phyloP scores from a whole-genome alignment of 805 yeast genomes.

The Wickerhamiella occidentalis region DNA sequence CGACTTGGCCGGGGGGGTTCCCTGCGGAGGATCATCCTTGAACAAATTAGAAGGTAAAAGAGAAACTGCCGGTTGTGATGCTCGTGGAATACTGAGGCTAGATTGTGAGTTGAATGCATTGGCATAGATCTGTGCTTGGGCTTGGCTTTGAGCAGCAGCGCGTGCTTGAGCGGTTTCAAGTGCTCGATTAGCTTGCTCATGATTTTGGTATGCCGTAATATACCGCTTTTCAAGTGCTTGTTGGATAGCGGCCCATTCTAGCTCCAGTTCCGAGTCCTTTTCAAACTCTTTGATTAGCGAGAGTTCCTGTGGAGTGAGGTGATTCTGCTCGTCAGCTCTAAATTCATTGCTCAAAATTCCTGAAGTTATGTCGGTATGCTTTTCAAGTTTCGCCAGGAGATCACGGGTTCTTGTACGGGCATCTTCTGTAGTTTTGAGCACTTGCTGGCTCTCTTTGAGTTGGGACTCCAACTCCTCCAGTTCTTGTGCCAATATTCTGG shows the following conservation, averaged over 20 bases:
- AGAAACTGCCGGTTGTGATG: background rate
- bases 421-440: slow-evolving; percentile 3
- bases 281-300: slow-evolving; percentile 20
- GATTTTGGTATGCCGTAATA: slow-evolving; percentile 26
- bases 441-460: slow-evolving; percentile 7
- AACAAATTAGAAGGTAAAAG: slow-evolving; percentile 7
- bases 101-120: slow-evolving; percentile 5
- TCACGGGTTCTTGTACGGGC: slow-evolving; percentile 14
- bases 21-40: slow-evolving; percentile 6
- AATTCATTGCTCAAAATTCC: slow-evolving; percentile 14
- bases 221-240: slow-evolving; percentile 28
- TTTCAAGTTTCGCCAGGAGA: slow-evolving; percentile 13
- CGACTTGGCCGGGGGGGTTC: background rate
- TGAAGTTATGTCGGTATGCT: slow-evolving; percentile 17
- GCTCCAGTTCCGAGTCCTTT: slow-evolving; percentile 25
- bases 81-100: background rate
- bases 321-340: slow-evolving; percentile 13
- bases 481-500: slow-evolving; percentile 12
- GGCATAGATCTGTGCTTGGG: slow-evolving; percentile 12
- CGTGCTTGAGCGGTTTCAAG: slow-evolving; percentile 16
- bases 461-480: slow-evolving; percentile 18
- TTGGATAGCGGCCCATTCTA: slow-evolving; percentile 28
- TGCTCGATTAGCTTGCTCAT: slow-evolving; percentile 24
- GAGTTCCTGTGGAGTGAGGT: slow-evolving; percentile 16
- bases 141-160: slow-evolving; percentile 16